phyloP scores from a whole-genome alignment of 2,329 filamentous ascomycete genomes.

The Trichoderma aggressivum region DNA sequence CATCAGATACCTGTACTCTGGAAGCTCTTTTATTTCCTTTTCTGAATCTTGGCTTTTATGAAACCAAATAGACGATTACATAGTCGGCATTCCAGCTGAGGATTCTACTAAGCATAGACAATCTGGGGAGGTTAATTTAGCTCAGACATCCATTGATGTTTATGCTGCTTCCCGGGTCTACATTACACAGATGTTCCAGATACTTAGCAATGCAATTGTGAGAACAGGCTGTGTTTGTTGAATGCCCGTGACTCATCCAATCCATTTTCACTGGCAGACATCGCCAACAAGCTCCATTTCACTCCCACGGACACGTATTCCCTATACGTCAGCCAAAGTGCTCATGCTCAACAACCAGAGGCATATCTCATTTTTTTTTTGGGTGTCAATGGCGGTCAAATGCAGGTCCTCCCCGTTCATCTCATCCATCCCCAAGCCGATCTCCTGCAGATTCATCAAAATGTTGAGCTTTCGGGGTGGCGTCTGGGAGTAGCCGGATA shows the following conservation, averaged over 20 bases:
- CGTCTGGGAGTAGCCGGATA: slow-evolving; percentile 11
- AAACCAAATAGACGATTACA: not conserved
- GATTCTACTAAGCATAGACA: not conserved
- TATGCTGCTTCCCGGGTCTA: too few species aligned
- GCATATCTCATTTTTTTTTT: not conserved
- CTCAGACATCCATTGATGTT: not conserved
- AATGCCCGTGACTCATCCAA: not conserved
- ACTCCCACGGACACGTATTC: not conserved
- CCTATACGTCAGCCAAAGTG: not conserved
- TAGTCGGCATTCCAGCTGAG: not conserved
- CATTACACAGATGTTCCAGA: not conserved
- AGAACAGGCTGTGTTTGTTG: not conserved
- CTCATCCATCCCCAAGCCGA: not conserved
- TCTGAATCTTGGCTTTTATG: not conserved
- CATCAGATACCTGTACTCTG: not conserved
- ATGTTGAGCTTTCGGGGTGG: not conserved
- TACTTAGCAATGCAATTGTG: not conserved
- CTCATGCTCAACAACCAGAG: not conserved
- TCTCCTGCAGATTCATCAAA: not conserved
- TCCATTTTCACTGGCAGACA: not conserved
- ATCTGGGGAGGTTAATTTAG: not conserved
- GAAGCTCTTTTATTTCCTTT: not conserved
- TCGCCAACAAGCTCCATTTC: not conserved
- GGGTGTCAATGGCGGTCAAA: not conserved
- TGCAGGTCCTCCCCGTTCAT: not conserved